Conservation (phyloP, 352 stramenopile species). For the Phytophthora crassamura region DNA sequence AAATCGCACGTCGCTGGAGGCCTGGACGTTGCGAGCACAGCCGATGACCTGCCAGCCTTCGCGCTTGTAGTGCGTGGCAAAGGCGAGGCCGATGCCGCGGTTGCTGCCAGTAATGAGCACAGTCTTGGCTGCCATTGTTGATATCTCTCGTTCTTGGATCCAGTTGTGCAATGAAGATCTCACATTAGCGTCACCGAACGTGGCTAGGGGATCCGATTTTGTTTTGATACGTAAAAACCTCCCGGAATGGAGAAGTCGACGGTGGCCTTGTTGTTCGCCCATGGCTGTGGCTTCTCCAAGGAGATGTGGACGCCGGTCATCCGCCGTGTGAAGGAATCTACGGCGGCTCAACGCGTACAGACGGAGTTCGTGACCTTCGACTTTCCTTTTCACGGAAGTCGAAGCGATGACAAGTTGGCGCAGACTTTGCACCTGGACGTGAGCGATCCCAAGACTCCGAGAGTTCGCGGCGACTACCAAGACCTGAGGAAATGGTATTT, state of each 20-base stretch:
- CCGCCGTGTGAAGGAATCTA: slow-evolving; percentile 22
- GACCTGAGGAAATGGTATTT: slow-evolving; percentile 25
- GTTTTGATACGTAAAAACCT: neutral
- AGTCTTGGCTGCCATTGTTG: slow-evolving; percentile 39
- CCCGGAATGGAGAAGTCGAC: slow-evolving; percentile 8
- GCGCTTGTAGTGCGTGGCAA: slow-evolving; percentile 34
- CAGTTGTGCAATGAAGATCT: neutral
- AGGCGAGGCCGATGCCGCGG: slow-evolving; percentile 40
- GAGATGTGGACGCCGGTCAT: slow-evolving; percentile 51
- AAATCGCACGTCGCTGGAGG: slow-evolving; percentile 26
- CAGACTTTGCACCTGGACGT: slow-evolving; percentile 27
- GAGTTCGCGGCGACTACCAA: slow-evolving; percentile 20
- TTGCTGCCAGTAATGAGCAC: slow-evolving; percentile 42
- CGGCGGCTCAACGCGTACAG: slow-evolving; percentile 24
- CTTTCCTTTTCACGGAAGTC: slow-evolving; percentile 46
- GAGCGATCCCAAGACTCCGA: slow-evolving; percentile 20
- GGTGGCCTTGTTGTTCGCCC: slow-evolving; percentile 46
- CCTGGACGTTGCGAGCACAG: slow-evolving; percentile 30
- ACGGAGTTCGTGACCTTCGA: slow-evolving; percentile 42
- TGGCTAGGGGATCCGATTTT: neutral
- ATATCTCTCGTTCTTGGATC: neutral
- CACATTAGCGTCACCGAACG: slow-evolving; percentile 4
- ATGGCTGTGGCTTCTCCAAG: slow-evolving; percentile 49
- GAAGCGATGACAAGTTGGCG: slow-evolving; percentile 18
- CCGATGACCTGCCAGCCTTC: slow-evolving; percentile 44